Conservation (phyloP, 768 basidiomycete genomes). For the Xerocomellus dryophilus region DNA sequence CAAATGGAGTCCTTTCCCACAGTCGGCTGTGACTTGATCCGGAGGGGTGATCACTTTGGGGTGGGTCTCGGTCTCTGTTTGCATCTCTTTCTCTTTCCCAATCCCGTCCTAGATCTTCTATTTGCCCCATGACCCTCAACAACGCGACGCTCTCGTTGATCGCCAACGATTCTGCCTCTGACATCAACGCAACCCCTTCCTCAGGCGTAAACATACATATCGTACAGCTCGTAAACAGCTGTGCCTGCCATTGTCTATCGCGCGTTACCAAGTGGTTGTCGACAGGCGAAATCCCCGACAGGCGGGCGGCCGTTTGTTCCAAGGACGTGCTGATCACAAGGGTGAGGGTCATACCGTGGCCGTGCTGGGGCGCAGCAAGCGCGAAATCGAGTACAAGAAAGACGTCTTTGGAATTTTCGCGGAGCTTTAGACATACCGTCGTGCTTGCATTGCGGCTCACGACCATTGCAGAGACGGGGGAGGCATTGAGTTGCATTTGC, state of each 20-base stretch:
- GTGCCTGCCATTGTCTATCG: constrained; percentile 57
- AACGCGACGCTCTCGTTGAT: constrained; percentile 49
- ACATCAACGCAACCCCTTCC: constrained; percentile 8
- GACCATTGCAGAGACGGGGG: constrained; percentile 36
- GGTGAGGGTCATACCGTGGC: constrained; percentile 38
- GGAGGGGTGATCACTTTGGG: background rate
- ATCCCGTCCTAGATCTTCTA: constrained; percentile 33
- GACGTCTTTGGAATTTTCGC: constrained; percentile 29
- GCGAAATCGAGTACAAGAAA: constrained; percentile 65
- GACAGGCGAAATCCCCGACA: constrained; percentile 45
- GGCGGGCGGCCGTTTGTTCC: constrained; percentile 42
- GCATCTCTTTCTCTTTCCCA: background rate
- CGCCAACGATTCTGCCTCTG: constrained; percentile 28
- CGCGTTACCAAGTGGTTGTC: constrained; percentile 44
- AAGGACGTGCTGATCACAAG: constrained; percentile 50
- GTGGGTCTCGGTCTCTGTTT: background rate
- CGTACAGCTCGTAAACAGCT: constrained; percentile 56
- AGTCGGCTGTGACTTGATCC: background rate
- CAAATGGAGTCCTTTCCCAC: background rate
- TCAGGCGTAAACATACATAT: constrained; percentile 51
- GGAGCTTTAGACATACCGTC: constrained; percentile 44
- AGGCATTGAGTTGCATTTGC: constrained; percentile 19
- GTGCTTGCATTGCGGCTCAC: constrained; percentile 65
- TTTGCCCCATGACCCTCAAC: constrained; percentile 38
- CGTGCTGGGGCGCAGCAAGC: constrained; percentile 41